Percentiles rank a stretch among this genome's conserved stretches.
Conservation (phyloP, 306 rosid genomes). For the Pueraria montana region DNA sequence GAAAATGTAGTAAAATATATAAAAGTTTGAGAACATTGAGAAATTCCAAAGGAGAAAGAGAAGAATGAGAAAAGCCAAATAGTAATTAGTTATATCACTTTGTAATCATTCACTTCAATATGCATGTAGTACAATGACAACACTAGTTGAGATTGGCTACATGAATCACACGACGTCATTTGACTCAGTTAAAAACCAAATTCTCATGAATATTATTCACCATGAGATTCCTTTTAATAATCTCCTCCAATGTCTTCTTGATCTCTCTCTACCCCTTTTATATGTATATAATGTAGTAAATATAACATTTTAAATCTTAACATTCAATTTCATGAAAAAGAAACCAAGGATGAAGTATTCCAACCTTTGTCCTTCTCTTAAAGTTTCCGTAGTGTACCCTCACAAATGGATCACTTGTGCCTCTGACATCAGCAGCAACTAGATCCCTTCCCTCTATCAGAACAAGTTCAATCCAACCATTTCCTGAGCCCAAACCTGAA, state of each 20-base stretch:
- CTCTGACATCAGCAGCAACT: conserved; percentile 95
- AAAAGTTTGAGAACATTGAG: background rate
- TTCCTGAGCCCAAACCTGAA: conserved; percentile 52
- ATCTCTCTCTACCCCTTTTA: background rate
- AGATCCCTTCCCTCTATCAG: conserved; percentile 92
- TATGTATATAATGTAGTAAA: background rate
- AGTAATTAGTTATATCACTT: conserved; percentile 15
- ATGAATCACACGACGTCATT: background rate
- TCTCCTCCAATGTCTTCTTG: background rate
- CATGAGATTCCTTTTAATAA: background rate
- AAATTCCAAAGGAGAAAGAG: background rate
- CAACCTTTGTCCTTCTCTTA: conserved; percentile 93
- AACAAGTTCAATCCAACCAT: conserved; percentile 91
- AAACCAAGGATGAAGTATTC: conserved; percentile 39
- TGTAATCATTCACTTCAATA: background rate
- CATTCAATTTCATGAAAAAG: conserved; percentile 24
- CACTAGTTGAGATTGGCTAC: background rate
- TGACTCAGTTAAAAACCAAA: background rate
- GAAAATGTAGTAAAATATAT: background rate
- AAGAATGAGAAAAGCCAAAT: background rate
- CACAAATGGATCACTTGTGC: conserved; percentile 98
- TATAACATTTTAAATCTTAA: conserved; percentile 29
- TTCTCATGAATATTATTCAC: background rate
- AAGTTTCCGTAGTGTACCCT: conserved; percentile 86
- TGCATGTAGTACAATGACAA: background rate